Conservation (phyloP, 192 early-diverging fungal genomes). For the Podochytrium sp. region DNA sequence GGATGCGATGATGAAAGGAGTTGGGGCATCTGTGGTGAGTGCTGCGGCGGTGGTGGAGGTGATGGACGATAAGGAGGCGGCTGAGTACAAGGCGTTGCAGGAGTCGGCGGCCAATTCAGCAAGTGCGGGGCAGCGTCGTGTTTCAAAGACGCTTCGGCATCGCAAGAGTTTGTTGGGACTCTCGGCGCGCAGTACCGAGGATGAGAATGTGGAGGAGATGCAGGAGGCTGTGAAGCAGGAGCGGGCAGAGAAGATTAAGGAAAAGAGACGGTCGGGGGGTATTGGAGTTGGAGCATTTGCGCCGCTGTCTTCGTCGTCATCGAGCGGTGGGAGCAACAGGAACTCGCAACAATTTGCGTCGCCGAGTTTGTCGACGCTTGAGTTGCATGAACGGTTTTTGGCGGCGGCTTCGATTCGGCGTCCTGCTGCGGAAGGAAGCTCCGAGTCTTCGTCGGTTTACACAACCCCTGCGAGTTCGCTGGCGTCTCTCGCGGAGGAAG, state of each 20-base stretch:
- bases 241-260: conserved; percentile 49
- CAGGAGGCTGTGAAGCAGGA: conserved; percentile 46
- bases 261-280: conserved; percentile 39
- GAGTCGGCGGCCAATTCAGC: conserved; percentile 6
- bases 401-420: conserved; percentile 17
- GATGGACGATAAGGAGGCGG: background rate
- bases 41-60: conserved; percentile 31
- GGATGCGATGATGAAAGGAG: background rate
- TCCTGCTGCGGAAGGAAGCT: background rate
- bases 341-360: background rate
- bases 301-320: background rate
- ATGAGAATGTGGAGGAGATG: conserved; percentile 37
- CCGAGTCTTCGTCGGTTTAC: background rate
- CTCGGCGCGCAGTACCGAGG: conserved; percentile 1
- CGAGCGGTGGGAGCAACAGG: background rate
- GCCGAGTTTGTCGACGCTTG: background rate
- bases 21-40: conserved; percentile 19
- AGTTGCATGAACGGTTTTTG: conserved; percentile 21
- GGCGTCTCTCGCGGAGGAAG: background rate
- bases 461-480: too few species aligned
- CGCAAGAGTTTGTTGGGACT: conserved; percentile 30
- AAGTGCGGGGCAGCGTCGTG: conserved; percentile 11
- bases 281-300: background rate
- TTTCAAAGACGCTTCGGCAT: conserved; percentile 23
- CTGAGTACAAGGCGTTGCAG: conserved; percentile 17